Evolutionary conservation across 208 protist genomes (phyloP), one percentile per base, ranked within the genome.

Genomic region (Trypanosoma rangeli): DNA sequence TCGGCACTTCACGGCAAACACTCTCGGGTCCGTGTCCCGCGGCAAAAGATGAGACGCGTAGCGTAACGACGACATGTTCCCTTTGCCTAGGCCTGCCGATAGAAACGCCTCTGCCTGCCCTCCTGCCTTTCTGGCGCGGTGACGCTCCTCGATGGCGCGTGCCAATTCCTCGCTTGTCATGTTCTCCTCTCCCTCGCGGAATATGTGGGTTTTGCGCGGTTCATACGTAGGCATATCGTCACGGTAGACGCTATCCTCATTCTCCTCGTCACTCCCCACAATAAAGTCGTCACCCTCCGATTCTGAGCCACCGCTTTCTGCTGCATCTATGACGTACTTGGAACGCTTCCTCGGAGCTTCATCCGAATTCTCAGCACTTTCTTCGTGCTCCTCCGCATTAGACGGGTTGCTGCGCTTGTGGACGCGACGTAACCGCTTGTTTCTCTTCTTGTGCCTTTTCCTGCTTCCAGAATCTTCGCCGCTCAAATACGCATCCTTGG

Each of bases 1-100:
- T 20, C 82, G 82, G 61, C 86, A 93, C 76, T 94, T 94, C 22
- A 95, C 82, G 3, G 89, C 86, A 70, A 97, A 97, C 44, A 97
- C 89, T 74, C 96, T 96, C 31, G 93, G 90, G 62, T 96, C 93
- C 44, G 73, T 84, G 22, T 83, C 71, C 37, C 85, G 79, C 9
- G 92, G 92, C 44, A 97, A 77, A 58, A 90, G 79, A 61, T 86
- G 79, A 0, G 90, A 84, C n/a, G 84, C 74, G 61, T 87, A 92
- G 5, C 87, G 86, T 48, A 82, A 75, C 28, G 87, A 93, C 0
- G 90, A 93, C 48, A 83, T n/a, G 28, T 87, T 76, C 37, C 68
- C 73, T n/a, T 67, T 69, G 42, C 53, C 42, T 26, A 80, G 53
- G n/a, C 69, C 75, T 42, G 68, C 61, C 24, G 61, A 67, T 26